Percentiles rank a stretch among this genome's conserved stretches.
phyloP scores from a whole-genome alignment of 768 basidiomycete genomes.

The Suillus subalutaceus region DNA sequence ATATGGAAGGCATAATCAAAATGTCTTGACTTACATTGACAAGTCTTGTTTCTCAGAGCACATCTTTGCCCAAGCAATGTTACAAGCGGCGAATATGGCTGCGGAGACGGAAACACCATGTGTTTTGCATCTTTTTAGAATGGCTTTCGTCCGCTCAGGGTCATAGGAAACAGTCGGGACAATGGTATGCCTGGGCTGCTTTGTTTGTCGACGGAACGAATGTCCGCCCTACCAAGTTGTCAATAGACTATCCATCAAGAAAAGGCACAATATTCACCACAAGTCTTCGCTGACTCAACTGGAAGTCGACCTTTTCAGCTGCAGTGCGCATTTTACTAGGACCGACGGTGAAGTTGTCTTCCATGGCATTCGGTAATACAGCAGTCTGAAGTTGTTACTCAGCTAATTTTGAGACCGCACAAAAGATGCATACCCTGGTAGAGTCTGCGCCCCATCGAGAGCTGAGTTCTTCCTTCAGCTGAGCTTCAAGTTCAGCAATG shows the following conservation, averaged over 20 bases:
- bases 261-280: constrained; percentile 44
- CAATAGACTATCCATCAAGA: constrained; percentile 4
- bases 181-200: constrained; percentile 56
- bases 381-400: constrained; percentile 18
- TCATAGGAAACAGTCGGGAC: constrained; percentile 71
- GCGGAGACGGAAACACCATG: constrained; percentile 75
- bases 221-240: constrained; percentile 63
- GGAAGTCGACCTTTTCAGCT: constrained; percentile 59
- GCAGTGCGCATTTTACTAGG: constrained; percentile 44
- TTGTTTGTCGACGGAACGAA: constrained; percentile 56
- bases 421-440: constrained; percentile 15
- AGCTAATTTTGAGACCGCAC: constrained; percentile 12
- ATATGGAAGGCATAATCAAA: neutral
- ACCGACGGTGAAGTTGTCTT: constrained; percentile 47
- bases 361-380: constrained; percentile 48
- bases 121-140: constrained; percentile 71
- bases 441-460: constrained; percentile 27
- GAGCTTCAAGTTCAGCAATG: constrained; percentile 31
- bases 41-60: constrained; percentile 45
- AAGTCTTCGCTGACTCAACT: constrained; percentile 52
- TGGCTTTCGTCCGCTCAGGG: constrained; percentile 55
- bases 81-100: constrained; percentile 75
- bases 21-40: constrained; percentile 47
- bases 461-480: constrained; percentile 37
- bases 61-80: constrained; percentile 70